phyloP scores from a whole-genome alignment of 1,284 basidiomycete genomes.

The Cryptococcus hybrid region DNA sequence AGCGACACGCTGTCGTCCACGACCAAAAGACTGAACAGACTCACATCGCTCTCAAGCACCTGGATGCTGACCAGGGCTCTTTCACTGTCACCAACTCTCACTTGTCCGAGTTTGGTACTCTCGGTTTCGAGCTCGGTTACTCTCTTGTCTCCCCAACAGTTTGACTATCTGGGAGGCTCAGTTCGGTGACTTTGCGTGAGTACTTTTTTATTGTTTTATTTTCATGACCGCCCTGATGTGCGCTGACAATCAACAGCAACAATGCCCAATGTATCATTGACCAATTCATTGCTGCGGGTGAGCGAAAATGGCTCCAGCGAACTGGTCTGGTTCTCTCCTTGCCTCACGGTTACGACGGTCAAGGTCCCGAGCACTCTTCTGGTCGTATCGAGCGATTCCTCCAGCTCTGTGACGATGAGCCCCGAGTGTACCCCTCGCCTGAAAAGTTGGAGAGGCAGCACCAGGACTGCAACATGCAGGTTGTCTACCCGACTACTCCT shows the following conservation, averaged over 20 bases:
- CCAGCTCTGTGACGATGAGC: conserved; percentile 97
- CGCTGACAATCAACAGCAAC: conserved; percentile 53
- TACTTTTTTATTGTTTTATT: conserved; percentile 6
- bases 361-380: conserved; percentile 98
- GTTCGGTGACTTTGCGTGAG: conserved; percentile 87
- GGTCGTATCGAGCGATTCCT: conserved; percentile 96
- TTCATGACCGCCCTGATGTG: not conserved
- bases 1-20: conserved; percentile 95
- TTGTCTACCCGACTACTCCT: conserved; percentile 96
- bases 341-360: conserved; percentile 98
- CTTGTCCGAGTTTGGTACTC: conserved; percentile 89
- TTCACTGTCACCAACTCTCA: conserved; percentile 98
- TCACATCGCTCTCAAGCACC: conserved; percentile 85
- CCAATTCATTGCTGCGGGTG: conserved; percentile 98
- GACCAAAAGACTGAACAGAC: conserved; percentile 93
- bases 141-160: conserved; percentile 90
- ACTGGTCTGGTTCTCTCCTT: conserved; percentile 88
- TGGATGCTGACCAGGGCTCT: conserved; percentile 82
- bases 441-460: conserved; percentile 93
- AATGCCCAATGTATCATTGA: conserved; percentile 98
- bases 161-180: conserved; percentile 99
- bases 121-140: conserved; percentile 98
- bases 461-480: conserved; percentile 99
- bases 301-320: conserved; percentile 97
- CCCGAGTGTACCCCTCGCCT: conserved; percentile 80